Evolutionary conservation across 768 basidiomycete genomes (phyloP).

Genomic region (Boletus pseudo-olivaceus): DNA sequence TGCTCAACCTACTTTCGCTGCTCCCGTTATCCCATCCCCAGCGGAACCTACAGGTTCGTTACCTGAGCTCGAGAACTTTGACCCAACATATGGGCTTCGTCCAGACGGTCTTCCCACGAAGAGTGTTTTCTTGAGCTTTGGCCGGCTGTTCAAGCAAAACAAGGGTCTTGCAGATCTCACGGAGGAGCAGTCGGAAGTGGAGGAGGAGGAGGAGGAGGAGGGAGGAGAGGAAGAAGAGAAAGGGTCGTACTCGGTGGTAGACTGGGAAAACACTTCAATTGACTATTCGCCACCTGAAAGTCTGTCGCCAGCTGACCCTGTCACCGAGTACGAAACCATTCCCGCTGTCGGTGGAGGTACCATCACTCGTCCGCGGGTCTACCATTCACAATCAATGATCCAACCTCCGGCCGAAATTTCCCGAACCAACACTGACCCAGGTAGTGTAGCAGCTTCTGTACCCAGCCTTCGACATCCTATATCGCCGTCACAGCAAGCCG

Average conservation of each 20-base stretch:
- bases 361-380: conserved; percentile 79
- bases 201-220: conserved; percentile 34
- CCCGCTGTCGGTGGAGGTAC: conserved; percentile 91
- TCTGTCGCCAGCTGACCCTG: conserved; percentile 38
- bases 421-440: conserved; percentile 41
- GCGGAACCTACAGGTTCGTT: conserved; percentile 28
- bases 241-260: conserved; percentile 58
- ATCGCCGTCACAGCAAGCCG: conserved; percentile 9
- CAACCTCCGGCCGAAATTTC: conserved; percentile 39
- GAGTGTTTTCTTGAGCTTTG: conserved; percentile 76
- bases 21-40: conserved; percentile 18
- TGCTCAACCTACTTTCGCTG: conserved; percentile 17
- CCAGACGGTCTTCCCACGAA: conserved; percentile 88
- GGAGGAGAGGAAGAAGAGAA: conserved; percentile 29
- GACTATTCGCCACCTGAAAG: conserved; percentile 46
- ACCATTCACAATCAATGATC: conserved; percentile 80
- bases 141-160: conserved; percentile 63
- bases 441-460: conserved; percentile 39
- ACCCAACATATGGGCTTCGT: conserved; percentile 93
- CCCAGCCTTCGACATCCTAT: not conserved
- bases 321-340: conserved; percentile 77
- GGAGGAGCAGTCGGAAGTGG: conserved; percentile 51
- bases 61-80: conserved; percentile 75
- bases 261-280: conserved; percentile 64
- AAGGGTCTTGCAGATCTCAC: conserved; percentile 78